Conservation (phyloP, 257 asterid species). For the Nicotiana attenuata region DNA sequence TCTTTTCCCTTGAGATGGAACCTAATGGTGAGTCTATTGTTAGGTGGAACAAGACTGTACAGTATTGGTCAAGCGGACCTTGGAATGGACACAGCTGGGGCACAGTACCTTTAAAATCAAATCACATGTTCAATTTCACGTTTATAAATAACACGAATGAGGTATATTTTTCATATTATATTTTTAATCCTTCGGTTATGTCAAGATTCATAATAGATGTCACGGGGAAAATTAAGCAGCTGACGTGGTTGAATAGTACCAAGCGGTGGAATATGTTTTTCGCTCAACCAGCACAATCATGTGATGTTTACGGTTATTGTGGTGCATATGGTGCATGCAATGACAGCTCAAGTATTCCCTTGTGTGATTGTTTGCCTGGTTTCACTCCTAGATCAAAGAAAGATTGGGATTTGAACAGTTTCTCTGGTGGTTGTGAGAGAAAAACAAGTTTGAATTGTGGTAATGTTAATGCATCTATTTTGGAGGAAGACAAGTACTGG, state of each 20-base stretch:
- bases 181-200: slow-evolving; percentile 6
- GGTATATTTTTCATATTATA: slow-evolving; percentile 29
- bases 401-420: slow-evolving; percentile 32
- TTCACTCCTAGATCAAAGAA: slow-evolving; percentile 4
- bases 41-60: slow-evolving; percentile 33
- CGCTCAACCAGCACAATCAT: slow-evolving; percentile 28
- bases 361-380: slow-evolving; percentile 33
- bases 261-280: slow-evolving; percentile 27
- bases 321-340: not conserved
- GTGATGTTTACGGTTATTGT: slow-evolving; percentile 21
- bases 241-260: slow-evolving; percentile 24
- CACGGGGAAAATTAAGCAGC: slow-evolving; percentile 27
- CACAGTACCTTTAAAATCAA: not conserved
- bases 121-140: slow-evolving; percentile 22
- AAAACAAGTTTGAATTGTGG: not conserved
- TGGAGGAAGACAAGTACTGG: not conserved
- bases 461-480: not conserved
- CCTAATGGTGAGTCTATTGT: slow-evolving; percentile 28
- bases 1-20: slow-evolving; percentile 53
- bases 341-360: slow-evolving; percentile 5
- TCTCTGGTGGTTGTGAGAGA: slow-evolving; percentile 29
- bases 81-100: slow-evolving; percentile 39
- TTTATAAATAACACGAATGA: slow-evolving; percentile 22
- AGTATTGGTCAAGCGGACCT: slow-evolving; percentile 49
- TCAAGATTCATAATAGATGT: slow-evolving; percentile 15